A percentile compares a stretch with the other conserved stretches of the same genome.
Conservation (phyloP, 2,329 filamentous ascomycete genomes). For the Colletotrichum sp. region DNA sequence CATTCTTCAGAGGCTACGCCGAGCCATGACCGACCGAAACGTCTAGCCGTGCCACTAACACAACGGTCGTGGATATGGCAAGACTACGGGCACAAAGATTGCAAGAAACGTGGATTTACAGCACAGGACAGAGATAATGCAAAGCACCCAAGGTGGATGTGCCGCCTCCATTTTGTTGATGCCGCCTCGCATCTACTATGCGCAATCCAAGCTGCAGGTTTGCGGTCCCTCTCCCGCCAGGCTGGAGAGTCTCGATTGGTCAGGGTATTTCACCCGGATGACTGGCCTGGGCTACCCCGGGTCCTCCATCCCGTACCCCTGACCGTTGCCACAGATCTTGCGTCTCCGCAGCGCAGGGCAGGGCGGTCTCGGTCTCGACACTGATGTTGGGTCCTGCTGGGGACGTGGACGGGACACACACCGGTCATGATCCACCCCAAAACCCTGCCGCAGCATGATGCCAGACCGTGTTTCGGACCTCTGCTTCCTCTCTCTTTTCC, state of each 20-base stretch:
- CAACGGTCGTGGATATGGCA: background rate
- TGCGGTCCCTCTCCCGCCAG: background rate
- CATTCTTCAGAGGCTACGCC: background rate
- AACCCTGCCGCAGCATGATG: background rate
- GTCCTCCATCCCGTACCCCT: background rate
- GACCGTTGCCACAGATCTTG: background rate
- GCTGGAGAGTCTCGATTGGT: background rate
- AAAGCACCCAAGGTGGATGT: background rate
- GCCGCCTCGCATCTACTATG: background rate
- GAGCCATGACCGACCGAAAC: background rate
- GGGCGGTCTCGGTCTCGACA: background rate
- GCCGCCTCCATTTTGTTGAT: background rate
- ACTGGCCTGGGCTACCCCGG: conserved; percentile 11
- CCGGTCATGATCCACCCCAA: background rate
- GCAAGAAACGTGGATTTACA: background rate
- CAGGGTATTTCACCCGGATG: background rate
- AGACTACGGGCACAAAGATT: background rate
- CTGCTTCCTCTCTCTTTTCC: background rate
- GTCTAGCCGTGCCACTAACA: background rate
- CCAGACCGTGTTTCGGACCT: conserved; percentile 1
- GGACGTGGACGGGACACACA: background rate
- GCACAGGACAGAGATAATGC: background rate
- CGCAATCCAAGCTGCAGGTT: background rate
- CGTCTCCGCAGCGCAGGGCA: background rate
- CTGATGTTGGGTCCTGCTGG: background rate